These are phyloP conservation scores for Lignosus rhinocerotis DNA, from an alignment of 1,284 basidiomycete genomes.

Conservation along the genomic window DNA sequence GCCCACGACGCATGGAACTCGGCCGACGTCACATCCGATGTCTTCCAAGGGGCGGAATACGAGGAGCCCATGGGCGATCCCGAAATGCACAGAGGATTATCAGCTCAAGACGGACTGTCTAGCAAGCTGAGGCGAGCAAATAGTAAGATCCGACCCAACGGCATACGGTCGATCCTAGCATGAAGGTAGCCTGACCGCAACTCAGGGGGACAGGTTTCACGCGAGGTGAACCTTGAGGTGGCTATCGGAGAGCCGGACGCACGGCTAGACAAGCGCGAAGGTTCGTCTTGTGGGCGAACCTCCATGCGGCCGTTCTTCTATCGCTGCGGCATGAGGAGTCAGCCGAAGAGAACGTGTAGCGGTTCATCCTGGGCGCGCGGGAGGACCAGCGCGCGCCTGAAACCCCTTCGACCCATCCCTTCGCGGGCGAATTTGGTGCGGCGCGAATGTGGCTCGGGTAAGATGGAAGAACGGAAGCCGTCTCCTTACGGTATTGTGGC, in stretches of 20 bases:
- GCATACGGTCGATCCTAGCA: conserved; percentile 34
- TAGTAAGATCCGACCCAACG: not conserved
- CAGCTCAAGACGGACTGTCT: no score
- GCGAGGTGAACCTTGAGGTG: conserved; percentile 24
- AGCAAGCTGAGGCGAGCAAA: no score
- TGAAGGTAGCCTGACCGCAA: conserved; percentile 30
- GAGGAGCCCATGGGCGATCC: conserved; percentile 56
- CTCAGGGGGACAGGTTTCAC: conserved; percentile 33
- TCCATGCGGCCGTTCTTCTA: not conserved
- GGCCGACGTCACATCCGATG: conserved; percentile 33
- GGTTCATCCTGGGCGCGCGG: conserved; percentile 20
- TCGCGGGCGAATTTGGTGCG: not conserved
- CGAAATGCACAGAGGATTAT: not conserved
- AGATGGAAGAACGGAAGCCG: conserved; percentile 27
- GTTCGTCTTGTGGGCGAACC: not conserved
- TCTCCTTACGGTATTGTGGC: conserved; percentile 6
- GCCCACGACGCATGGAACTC: conserved; percentile 41
- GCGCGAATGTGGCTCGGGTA: conserved; percentile 19
- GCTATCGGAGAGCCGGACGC: conserved; percentile 20
- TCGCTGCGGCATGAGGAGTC: not conserved
- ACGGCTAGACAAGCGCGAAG: conserved; percentile 18
- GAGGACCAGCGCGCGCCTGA: conserved; percentile 15
- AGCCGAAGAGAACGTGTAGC: conserved; percentile 21
- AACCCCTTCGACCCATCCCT: not conserved
- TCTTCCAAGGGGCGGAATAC: conserved; percentile 50